Evolutionary conservation across 2,329 filamentous ascomycete species (phyloP).

Genomic region (Orbilia javanica): DNA sequence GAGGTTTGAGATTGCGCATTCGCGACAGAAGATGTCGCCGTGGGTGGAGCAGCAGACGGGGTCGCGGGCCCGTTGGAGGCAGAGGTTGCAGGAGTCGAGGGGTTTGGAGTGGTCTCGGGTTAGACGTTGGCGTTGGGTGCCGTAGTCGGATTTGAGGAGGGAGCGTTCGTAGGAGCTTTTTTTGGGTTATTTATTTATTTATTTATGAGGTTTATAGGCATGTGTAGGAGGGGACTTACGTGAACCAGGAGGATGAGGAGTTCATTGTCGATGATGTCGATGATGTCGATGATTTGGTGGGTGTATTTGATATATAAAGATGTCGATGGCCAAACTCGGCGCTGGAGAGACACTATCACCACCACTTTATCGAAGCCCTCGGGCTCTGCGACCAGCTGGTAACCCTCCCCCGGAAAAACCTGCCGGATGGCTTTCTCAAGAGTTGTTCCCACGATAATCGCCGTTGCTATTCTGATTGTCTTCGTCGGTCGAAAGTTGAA

Average conservation of each 20-base stretch:
- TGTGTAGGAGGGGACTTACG: conserved; percentile 65
- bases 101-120: conserved; percentile 91
- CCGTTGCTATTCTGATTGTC: not conserved
- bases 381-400: too few species aligned
- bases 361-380: too few species aligned
- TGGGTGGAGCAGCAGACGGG: conserved; percentile 82
- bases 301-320: not conserved
- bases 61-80: conserved; percentile 81
- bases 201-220: not conserved
- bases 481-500: not conserved
- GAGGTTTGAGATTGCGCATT: conserved; percentile 93
- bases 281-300: too few species aligned
- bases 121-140: conserved; percentile 83
- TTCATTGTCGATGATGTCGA: conserved; percentile 65
- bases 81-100: conserved; percentile 89
- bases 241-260: conserved; percentile 92
- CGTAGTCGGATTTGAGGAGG: conserved; percentile 85
- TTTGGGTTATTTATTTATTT: not conserved
- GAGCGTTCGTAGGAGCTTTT: conserved; percentile 80
- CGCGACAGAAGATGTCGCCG: conserved; percentile 93
- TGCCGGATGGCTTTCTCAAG: not conserved
- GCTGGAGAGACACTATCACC: too few species aligned
- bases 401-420: too few species aligned
- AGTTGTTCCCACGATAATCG: not conserved
- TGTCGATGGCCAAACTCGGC: not conserved